These are phyloP conservation scores for Pseudopediastrum boryanum DNA, from an alignment of 139 green algal species.

Conservation along the genomic window DNA sequence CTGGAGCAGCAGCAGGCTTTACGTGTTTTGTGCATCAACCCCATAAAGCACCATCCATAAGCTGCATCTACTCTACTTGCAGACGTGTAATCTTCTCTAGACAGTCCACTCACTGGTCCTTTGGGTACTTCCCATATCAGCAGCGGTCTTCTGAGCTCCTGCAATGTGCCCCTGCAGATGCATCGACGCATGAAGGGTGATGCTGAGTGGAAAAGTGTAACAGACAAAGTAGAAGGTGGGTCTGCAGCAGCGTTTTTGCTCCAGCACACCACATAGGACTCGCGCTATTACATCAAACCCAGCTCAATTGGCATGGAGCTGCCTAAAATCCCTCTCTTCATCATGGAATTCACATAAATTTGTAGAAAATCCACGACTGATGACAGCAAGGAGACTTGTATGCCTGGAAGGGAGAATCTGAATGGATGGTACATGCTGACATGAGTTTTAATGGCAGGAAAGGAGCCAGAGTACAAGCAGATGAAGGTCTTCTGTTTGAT, in stretches of 20 bases:
- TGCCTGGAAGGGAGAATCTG: too few relatives aligned
- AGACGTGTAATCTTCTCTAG: too few relatives aligned
- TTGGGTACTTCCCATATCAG: too few relatives aligned
- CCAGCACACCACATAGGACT: background rate
- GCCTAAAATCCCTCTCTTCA: too few relatives aligned
- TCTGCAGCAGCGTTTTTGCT: background rate
- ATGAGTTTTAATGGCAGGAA: conserved; percentile 1
- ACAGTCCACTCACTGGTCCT: too few relatives aligned
- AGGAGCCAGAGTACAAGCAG: conserved; percentile 45
- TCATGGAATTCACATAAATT: too few relatives aligned
- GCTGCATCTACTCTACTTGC: too few relatives aligned
- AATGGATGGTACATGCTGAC: background rate
- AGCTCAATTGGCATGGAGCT: background rate
- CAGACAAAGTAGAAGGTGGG: conserved; percentile 57
- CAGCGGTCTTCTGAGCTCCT: too few relatives aligned
- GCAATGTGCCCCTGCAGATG: too few relatives aligned
- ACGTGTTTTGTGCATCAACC: too few relatives aligned
- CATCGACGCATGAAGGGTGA: conserved; percentile 82
- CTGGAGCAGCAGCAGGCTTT: too few relatives aligned
- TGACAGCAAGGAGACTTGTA: background rate
- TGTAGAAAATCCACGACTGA: background rate
- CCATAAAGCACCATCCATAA: too few relatives aligned
- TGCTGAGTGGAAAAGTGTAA: conserved; percentile 71
- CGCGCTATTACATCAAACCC: background rate
- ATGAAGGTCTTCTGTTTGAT: conserved; percentile 60